Conservation (phyloP, 768 basidiomycete genomes). For the Termitomyces sp. region DNA sequence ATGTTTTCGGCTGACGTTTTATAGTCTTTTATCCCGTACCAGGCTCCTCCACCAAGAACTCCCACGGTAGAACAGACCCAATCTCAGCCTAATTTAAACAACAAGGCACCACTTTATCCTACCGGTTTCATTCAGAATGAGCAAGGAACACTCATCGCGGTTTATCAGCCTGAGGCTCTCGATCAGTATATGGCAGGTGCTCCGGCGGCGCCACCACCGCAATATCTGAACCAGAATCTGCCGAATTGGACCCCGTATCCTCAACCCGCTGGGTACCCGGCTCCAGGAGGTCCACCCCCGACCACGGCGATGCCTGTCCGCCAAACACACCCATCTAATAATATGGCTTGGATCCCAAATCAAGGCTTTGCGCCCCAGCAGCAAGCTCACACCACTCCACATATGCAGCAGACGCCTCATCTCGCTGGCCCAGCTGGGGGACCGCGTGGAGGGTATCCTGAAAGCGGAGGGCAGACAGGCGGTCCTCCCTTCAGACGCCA, state of each 20-base stretch:
- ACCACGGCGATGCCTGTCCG: slow-evolving; percentile 18
- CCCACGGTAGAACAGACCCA: slow-evolving; percentile 26
- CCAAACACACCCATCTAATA: slow-evolving; percentile 13
- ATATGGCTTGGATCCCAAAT: slow-evolving; percentile 20
- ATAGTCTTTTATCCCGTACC: slow-evolving; percentile 49
- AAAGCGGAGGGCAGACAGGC: slow-evolving; percentile 11
- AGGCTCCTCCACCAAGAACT: slow-evolving; percentile 31
- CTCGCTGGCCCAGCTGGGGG: slow-evolving; percentile 4
- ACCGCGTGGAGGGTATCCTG: slow-evolving; percentile 18
- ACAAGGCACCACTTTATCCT: slow-evolving; percentile 55
- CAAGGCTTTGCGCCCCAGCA: slow-evolving; percentile 17
- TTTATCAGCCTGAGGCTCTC: slow-evolving; percentile 67
- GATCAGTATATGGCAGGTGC: slow-evolving; percentile 60
- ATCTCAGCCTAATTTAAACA: slow-evolving; percentile 17
- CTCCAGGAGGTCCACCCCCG: slow-evolving; percentile 21
- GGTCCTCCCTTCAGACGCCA: slow-evolving; percentile 19
- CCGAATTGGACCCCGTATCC: slow-evolving; percentile 29
- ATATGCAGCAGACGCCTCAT: slow-evolving; percentile 10
- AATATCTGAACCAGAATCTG: slow-evolving; percentile 22
- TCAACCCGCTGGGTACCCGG: slow-evolving; percentile 20
- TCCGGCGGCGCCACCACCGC: slow-evolving; percentile 19
- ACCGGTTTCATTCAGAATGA: slow-evolving; percentile 71
- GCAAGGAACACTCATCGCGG: slow-evolving; percentile 65
- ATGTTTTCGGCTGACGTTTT: background rate
- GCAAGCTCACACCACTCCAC: slow-evolving; percentile 10